A percentile compares a stretch with the other conserved stretches of the same genome.
These are phyloP conservation scores for Globisporangium alternatum DNA, from an alignment of 352 stramenopile genomes.

Conservation along the genomic window DNA sequence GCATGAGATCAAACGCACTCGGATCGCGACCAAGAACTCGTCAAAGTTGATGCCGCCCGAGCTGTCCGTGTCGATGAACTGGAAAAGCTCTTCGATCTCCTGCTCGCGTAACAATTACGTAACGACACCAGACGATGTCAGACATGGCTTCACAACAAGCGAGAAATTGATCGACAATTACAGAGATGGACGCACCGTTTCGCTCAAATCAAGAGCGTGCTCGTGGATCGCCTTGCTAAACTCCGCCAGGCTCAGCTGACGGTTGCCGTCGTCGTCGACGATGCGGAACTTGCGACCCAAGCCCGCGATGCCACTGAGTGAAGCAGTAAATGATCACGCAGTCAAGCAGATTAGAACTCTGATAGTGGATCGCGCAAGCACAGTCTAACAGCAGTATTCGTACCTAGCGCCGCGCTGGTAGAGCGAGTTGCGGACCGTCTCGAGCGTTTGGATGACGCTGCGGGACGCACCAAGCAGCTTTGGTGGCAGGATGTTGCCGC, in stretches of 20 bases:
- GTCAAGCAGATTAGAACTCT: neutral
- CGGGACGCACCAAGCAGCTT: conserved; percentile 56
- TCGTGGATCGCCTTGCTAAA: conserved; percentile 78
- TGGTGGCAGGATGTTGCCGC: conserved; percentile 66
- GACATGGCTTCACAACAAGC: neutral
- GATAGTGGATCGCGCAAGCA: neutral
- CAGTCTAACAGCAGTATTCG: neutral
- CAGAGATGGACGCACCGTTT: conserved; percentile 21
- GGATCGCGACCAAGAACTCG: conserved; percentile 60
- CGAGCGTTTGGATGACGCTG: conserved; percentile 55
- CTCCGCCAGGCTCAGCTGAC: conserved; percentile 64
- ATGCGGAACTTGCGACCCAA: conserved; percentile 86
- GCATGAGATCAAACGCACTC: conserved; percentile 22
- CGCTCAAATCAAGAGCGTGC: conserved; percentile 53
- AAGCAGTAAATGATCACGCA: neutral
- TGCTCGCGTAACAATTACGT: conserved; percentile 3
- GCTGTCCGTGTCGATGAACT: conserved; percentile 80
- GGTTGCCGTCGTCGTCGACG: conserved; percentile 88
- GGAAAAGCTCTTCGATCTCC: conserved; percentile 75
- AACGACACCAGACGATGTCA: conserved; percentile 2
- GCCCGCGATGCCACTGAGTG: conserved; percentile 56
- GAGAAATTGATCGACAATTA: neutral
- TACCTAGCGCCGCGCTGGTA: conserved; percentile 75
- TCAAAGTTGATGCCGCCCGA: conserved; percentile 75
- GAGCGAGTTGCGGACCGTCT: conserved; percentile 61